phyloP scores from a whole-genome alignment of 257 asterid species.

The Echium plantagineum region DNA sequence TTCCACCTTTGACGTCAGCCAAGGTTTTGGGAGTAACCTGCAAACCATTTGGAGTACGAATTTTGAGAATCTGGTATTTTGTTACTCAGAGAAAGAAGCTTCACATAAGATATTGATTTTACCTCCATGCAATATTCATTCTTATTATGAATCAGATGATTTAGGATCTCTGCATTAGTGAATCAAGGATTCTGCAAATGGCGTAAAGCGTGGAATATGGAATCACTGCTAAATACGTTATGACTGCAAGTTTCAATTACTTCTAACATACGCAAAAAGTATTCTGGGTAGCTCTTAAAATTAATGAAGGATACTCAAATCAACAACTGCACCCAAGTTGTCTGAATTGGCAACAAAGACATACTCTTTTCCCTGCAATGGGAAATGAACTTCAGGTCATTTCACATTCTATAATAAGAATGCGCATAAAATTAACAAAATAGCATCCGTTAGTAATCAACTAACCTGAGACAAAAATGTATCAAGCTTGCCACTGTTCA shows the following conservation, averaged over 20 bases:
- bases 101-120: constrained; percentile 4
- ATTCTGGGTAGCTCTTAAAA: constrained; percentile 8
- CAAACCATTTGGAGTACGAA: constrained; percentile 10
- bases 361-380: constrained; percentile 83
- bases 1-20: constrained; percentile 99
- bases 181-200: constrained; percentile 33
- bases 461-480: constrained; percentile 66
- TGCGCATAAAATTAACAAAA: not conserved
- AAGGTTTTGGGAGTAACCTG: constrained; percentile 98
- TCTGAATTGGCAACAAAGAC: constrained; percentile 93
- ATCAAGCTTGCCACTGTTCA: constrained; percentile 96
- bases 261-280: not conserved
- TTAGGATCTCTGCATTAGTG: constrained; percentile 60
- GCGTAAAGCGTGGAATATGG: not conserved
- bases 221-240: not conserved
- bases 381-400: not conserved
- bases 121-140: constrained; percentile 99
- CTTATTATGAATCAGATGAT: constrained; percentile 72
- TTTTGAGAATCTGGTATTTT: constrained; percentile 1
- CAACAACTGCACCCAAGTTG: constrained; percentile 95
- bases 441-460: constrained; percentile 2
- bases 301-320: constrained; percentile 77
- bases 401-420: not conserved
- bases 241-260: not conserved
- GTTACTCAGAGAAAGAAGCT: constrained; percentile 3